These are phyloP conservation scores for Nicotiana tomentosiformis DNA, from an alignment of 257 asterid genomes.

Conservation along the genomic window DNA sequence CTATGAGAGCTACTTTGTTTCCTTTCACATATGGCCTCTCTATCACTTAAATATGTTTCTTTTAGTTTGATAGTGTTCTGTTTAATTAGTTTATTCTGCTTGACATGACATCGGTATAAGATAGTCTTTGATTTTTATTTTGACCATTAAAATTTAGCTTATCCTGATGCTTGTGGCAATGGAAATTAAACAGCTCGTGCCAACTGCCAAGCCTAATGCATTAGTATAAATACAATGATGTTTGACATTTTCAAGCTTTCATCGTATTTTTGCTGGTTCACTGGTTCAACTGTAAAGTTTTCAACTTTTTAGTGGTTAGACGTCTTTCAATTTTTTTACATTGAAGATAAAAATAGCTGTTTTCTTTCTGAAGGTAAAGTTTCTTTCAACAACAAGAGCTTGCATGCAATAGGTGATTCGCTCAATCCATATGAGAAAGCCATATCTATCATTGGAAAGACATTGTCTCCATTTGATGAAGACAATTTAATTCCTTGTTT, in stretches of 20 bases:
- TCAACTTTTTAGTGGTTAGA: neutral
- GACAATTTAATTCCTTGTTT: conserved; percentile 85
- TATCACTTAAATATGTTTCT: too few species aligned
- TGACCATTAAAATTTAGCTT: too few species aligned
- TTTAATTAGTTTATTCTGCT: too few species aligned
- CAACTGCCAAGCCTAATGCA: neutral
- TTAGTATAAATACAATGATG: neutral
- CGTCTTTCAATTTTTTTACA: neutral
- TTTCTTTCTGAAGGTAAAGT: conserved; percentile 48
- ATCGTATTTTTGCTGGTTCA: neutral
- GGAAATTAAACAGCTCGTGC: too few species aligned
- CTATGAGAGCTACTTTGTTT: too few species aligned
- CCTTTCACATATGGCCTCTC: too few species aligned
- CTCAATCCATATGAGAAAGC: conserved; percentile 84
- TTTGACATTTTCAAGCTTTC: neutral
- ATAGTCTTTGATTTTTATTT: too few species aligned
- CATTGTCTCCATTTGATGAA: conserved; percentile 80
- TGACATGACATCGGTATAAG: too few species aligned
- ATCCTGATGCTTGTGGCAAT: too few species aligned
- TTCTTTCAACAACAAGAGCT: conserved; percentile 65
- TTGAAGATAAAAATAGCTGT: conserved; percentile 24
- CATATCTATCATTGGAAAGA: conserved; percentile 75
- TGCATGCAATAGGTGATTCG: conserved; percentile 52
- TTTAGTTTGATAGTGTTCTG: too few species aligned
- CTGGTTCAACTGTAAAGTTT: neutral